Evolutionary conservation across 192 early-diverging fungal genomes (phyloP), one percentile per base, ranked within the genome.

Genomic region (Gaertneriomyces sp.): DNA sequence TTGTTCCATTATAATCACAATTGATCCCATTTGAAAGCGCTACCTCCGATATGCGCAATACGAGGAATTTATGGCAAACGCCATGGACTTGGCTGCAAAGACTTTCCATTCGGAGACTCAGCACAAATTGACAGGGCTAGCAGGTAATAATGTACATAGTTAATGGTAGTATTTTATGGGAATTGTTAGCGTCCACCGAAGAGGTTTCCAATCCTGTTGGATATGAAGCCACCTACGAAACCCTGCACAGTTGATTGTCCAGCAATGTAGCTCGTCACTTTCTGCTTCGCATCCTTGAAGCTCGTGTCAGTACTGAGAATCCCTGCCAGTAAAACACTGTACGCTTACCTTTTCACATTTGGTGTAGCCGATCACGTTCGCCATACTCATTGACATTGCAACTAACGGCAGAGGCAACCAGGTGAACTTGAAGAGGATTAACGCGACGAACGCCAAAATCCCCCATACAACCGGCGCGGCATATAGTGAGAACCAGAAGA

Each of bases 401-500:
- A 99, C 88, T 11, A 89, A 80, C 0, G 92, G 88, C 63, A 98
- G 88, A 17, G 96, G 76, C 16, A 95, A 72, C 93, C 93, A 98
- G 53, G 79, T 81, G 63, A 91, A 79, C 45, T 83, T 83, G 60
- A 94, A 71, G 10, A 83, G 84, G 62, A 93, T 66, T 55, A 98
- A 73, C 7, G 87, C 84, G 5, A 86, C 68, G n/a, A 98, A 75
- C 6, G 88, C 91, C 60, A 97, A 85, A 1, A 93, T 56, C 5
- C 81, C 60, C 96, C 96, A 98, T 25, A 93, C 66, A 0, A 81
- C 87, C 0, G 95, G 91, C 5, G 91, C 88, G 0, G 79, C 86
- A 63, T 98, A 99, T 16, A 99, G 80, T 7, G 90, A 80, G 10
- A 80, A 83, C 95, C 97, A 99, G 76, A 99, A 99, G 4, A 97